Base-by-base conservation (phyloP, 768 basidiomycete species). In the Lyophyllum decastes region DNA sequence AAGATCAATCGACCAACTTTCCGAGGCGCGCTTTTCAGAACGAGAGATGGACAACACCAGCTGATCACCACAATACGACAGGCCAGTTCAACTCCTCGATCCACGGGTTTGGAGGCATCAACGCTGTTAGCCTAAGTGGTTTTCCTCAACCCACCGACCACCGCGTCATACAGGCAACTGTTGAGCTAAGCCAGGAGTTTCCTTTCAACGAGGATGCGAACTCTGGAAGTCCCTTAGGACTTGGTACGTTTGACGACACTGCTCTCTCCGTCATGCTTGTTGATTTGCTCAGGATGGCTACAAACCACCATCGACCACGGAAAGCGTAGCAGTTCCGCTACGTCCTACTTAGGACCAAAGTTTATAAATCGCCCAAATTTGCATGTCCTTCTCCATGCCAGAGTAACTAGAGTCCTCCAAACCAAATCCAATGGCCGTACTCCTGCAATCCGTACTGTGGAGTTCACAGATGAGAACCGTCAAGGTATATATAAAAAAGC, bases 141-240 rank as follows among this genome's bases (percentile, higher is more conserved):
- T 67, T 55, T 41, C 57, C 66, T 25, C 51, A 56, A 12, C 41
- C 70, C 6, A 69, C 72, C 17, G 74, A 78, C 54, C 57, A 60
- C 2, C 70, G 66, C 10, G 64, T 78, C n/a, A 61, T 79, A 10
- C 59, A 67, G 48, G 70, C 77, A 0, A 68, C 73, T 0, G 33
- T 66, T 17, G 68, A 80, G 49, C 64, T 78, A 7, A 56, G 65
- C 0, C 63, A 68, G 9, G 72, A 75, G 44, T 81, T 76, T 56
- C 69, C 74, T 2, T 80, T 68, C 59, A 78, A 77, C 58, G 33
- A 66, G 14, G 82, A 82, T 61, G 68, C 69, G 55, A 80, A 81
- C 58, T 71, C 73, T 24, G 81, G 82, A 14, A 66, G 62, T 10
- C 72, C 73, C 0, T 53, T 79, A 7, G 81, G 81, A 4, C 49